Base-by-base conservation (phyloP, 768 basidiomycete genomes). In the Punctularia strigosozonata region DNA sequence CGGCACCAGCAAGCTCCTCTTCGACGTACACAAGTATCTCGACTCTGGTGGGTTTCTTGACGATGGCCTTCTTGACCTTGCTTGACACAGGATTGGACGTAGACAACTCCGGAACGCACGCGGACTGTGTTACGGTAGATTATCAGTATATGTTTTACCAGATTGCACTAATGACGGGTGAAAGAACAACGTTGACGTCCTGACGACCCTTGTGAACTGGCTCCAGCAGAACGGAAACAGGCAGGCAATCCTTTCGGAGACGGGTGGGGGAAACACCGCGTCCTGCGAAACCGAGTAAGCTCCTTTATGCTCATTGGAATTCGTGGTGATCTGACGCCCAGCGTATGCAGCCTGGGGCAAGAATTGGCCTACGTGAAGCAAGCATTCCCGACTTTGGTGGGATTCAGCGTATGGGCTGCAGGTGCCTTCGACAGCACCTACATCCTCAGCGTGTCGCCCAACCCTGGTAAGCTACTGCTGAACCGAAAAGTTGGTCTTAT, bases 351-450 rank as follows among this genome's bases (percentile, higher is more conserved):
- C 20, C 33, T 34, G 8, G n/a, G n/a, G n/a, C n/a, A n/a, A n/a
- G n/a, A n/a, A n/a, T n/a, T n/a, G n/a, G n/a, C n/a, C n/a, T n/a
- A n/a, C n/a, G n/a, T n/a, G n/a, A n/a, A 10, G 10, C 20, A 8
- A 10, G 8, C 10, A 13, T 34, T 7, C 36, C 41, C 39, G 13
- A 10, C 4, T 37, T 25, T 30, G 70, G 69, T 75, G 12, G 76
- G 76, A 15, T 77, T 71, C 46, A 51, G 69, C 21, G 66, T 71
- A 20, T 77, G 75, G 75, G 58, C 68, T 19, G 75, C 73, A n/a
- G 75, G 75, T n/a, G 63, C 65, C 40, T 76, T 77, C 49, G 52
- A 49, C 41, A 47, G 57, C 1, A 40, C 40, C 40, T 65, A 68
- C 41, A 47, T 50, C 15, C 55, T 67, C 18, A 48, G 54, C 19